These are phyloP conservation scores for Henckelia pumila DNA, from an alignment of 257 asterid species.

Conservation along the genomic window DNA sequence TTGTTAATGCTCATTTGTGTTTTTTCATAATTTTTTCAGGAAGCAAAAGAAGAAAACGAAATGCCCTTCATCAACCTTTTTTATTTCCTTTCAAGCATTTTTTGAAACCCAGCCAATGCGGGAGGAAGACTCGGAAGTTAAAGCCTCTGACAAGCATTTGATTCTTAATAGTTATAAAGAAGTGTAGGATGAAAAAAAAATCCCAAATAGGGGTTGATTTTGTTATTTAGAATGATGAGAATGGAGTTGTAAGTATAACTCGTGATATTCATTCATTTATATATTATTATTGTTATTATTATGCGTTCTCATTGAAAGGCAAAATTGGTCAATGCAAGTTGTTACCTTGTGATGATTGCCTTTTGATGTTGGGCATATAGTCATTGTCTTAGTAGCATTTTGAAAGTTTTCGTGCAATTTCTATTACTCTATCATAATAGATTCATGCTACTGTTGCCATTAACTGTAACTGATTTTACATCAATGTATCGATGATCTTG, in stretches of 20 bases:
- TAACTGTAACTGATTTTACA: neutral
- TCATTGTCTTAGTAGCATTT: neutral
- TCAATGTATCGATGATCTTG: neutral
- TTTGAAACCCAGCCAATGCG: slow-evolving; percentile 42
- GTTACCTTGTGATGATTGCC: neutral
- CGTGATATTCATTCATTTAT: neutral
- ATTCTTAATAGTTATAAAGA: slow-evolving; percentile 17
- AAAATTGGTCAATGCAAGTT: neutral
- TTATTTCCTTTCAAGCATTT: slow-evolving; percentile 56
- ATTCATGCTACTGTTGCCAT: neutral
- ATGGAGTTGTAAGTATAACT: slow-evolving; percentile 15
- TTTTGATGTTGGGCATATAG: neutral
- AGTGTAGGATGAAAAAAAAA: slow-evolving; percentile 17
- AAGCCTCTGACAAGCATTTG: slow-evolving; percentile 27
- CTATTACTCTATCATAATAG: neutral
- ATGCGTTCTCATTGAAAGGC: neutral
- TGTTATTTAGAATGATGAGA: neutral
- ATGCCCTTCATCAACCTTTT: slow-evolving; percentile 36
- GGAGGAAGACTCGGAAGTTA: slow-evolving; percentile 50
- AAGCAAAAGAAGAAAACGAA: slow-evolving; percentile 40
- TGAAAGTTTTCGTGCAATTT: neutral
- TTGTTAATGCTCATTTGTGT: slow-evolving; percentile 3
- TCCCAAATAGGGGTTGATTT: slow-evolving; percentile 19
- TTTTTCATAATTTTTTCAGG: slow-evolving; percentile 35
- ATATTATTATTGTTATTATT: slow-evolving; percentile 3